A percentile compares a stretch with the other conserved stretches of the same genome.
Conservation (phyloP, 1,139 yeast genomes). For the Spencermartinsiella ligniputridi region DNA sequence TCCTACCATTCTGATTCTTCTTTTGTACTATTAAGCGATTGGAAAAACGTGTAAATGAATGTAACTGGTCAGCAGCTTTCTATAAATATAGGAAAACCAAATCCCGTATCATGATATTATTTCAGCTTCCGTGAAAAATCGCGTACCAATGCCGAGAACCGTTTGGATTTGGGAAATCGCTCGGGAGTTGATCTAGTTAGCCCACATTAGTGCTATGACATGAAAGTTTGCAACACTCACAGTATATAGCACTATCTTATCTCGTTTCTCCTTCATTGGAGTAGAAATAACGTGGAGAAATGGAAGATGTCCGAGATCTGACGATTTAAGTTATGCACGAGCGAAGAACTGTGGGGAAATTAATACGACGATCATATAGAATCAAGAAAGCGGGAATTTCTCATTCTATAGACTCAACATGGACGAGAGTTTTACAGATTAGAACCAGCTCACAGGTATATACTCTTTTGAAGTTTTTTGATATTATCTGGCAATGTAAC, state of each 20-base stretch:
- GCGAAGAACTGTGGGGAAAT: no score
- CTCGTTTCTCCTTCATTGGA: constrained; percentile 1
- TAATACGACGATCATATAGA: no score
- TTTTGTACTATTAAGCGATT: not conserved
- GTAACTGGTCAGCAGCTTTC: not conserved
- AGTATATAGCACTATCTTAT: not conserved
- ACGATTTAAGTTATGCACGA: no score
- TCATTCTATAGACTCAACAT: no score
- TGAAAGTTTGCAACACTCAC: not conserved
- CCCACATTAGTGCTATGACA: not conserved
- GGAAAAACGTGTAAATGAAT: not conserved
- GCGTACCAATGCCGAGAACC: not conserved
- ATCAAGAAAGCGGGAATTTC: no score
- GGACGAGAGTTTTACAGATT: no score
- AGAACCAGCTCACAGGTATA: no score
- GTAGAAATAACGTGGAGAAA: no score
- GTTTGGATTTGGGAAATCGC: constrained; percentile 2
- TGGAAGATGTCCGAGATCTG: no score
- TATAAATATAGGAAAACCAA: not conserved
- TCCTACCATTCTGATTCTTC: not conserved
- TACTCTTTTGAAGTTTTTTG: no score
- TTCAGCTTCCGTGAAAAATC: not conserved
- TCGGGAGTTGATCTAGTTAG: not conserved
- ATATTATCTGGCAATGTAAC: no score
- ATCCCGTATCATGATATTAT: not conserved